Evolutionary conservation across 2,329 filamentous ascomycete species (phyloP), one percentile per base, ranked within the genome.

Genomic region (Camillea tinctor): DNA sequence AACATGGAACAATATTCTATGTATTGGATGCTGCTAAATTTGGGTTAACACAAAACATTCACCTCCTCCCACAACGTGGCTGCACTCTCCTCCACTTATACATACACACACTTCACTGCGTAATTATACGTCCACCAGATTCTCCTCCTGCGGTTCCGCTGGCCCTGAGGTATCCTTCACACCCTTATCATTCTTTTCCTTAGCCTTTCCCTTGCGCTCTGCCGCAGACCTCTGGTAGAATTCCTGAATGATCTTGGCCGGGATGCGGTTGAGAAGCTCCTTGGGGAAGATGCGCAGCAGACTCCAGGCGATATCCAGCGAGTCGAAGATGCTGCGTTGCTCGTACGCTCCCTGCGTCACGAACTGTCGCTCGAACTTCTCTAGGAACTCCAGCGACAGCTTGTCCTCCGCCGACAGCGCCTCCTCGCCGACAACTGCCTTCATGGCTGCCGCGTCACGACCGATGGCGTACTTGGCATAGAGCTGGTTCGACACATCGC

Each of bases 391-490:
- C 44, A 99, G 86, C 8, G 94, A 97, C 60, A 98, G 87, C 83
- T 98, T 98, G 81, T 99, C 95, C 80, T 99, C 95, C 57, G 91
- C 86, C 24, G 93, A 97, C 73, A 99, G 79, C 36, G 95, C 95
- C 77, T 99, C 95, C 80, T 99, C 96, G 80, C 95, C 95, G 61
- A 99, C 95, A 77, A 99, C 95, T 63, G 95, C 95, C 83, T 98
- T 99, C 95, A 99, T 99, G 75, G 93, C 90, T 44, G 96, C 94
- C 20, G 95, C 95, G 73, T 99, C 95, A 84, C 94, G 93, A 75
- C 95, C 95, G 75, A 99, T 98, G 77, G 95, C 95, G 77, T 99
- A 99, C 81, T 99, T 99, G 80, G 95, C 95, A 77, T 99, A 99
- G 66, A 99, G 86, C 84, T 99, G 95, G 84, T 99, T 99, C 69